Base-by-base conservation (phyloP, 139 green algal genomes). In the Chlorella sp. region DNA sequence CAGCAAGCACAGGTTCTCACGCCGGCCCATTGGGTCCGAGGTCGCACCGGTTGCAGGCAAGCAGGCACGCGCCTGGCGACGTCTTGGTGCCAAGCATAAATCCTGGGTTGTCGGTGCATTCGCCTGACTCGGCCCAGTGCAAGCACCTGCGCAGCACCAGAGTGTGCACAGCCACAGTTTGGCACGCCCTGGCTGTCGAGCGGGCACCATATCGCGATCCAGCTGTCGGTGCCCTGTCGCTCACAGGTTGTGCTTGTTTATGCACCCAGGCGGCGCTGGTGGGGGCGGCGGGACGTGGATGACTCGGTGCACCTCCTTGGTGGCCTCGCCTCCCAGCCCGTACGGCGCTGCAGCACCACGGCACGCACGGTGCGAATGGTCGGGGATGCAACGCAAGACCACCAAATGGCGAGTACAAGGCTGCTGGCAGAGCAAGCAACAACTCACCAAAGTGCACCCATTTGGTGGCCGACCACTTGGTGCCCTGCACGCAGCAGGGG, bases 381-480 rank as follows among this genome's bases (percentile, higher is more conserved):
- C 10, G 17, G 5, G 1, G 31, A 10, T 23, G 26, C 35, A 24
- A 3, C 49, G 31, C 4, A 10, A 26, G 30, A 24, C 17, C 10
- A 31, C 6, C 42, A 36, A 26, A 22, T 20, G 72, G 63, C 2
- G 33, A 34, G 32, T 27, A 2, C 66, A 49, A 33, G 6, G 66
- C 5, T 29, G 49, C 5, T 6, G 1, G 49, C 27, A 26, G 31
- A 30, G n/a, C n/a, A 42, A 27, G 31, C 20, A 24, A 4, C 27
- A 35, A 49, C 5, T 2, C 55, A 51, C n/a, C 33, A 32, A 74
- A 27, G 23, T 50, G 71, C 42, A 69, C 79, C 83, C 83, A 88
- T 32, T 86, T 86, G 32, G 83, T 86, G 23, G 83, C 83, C 10
- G 27, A 69, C 74, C 75, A 86, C 74, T 88, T 88, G 23, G 72